Evolutionary conservation across 108 stramenopile genomes (phyloP).

Genomic region (Nitzschia sp.): DNA sequence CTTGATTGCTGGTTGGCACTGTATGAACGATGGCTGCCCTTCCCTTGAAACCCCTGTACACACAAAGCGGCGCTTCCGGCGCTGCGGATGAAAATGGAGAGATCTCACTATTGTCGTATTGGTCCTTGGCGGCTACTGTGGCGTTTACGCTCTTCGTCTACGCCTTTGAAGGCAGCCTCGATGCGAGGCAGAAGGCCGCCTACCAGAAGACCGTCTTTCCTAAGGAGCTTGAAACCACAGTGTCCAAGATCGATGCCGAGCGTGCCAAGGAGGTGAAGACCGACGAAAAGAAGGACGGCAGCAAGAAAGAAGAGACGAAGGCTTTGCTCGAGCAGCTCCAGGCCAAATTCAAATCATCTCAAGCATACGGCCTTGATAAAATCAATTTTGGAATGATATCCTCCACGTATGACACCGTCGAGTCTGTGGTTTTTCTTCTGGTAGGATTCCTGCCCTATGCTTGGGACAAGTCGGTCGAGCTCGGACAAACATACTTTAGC

Average conservation of each 20-base stretch:
- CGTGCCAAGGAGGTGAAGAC: conserved; percentile 23
- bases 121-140: conserved; percentile 66
- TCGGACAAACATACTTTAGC: conserved; percentile 50
- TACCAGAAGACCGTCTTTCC: conserved; percentile 78
- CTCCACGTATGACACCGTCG: conserved; percentile 60
- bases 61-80: conserved; percentile 26
- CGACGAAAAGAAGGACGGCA: conserved; percentile 26
- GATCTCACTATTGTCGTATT: conserved; percentile 30
- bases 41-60: conserved; percentile 45
- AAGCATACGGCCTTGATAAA: conserved; percentile 90
- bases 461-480: conserved; percentile 66
- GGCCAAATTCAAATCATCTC: conserved; percentile 77
- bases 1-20: not conserved
- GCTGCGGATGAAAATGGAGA: conserved; percentile 1
- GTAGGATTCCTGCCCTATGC: conserved; percentile 79
- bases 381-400: conserved; percentile 87
- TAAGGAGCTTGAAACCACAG: conserved; percentile 56
- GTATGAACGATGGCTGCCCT: conserved; percentile 34
- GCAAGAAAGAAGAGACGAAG: conserved; percentile 39
- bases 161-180: conserved; percentile 63
- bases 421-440: conserved; percentile 71
- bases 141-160: conserved; percentile 75
- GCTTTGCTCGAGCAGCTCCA: conserved; percentile 81
- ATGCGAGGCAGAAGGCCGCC: conserved; percentile 66
- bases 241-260: conserved; percentile 70